Conservation (phyloP, 1,284 basidiomycete species). For the Melampsora americana region DNA sequence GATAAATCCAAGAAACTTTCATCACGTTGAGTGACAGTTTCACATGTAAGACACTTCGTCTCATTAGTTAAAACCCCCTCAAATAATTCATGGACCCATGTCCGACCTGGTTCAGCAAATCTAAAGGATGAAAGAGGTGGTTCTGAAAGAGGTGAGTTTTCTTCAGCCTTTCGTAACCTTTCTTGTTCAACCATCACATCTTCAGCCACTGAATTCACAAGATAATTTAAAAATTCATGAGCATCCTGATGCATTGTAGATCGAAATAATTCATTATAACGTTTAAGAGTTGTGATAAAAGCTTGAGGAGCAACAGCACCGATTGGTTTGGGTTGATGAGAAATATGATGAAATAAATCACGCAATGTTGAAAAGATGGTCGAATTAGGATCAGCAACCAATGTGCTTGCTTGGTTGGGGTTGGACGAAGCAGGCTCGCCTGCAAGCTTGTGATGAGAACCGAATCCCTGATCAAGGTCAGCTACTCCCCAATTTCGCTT, state of each 20-base stretch:
- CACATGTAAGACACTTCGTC: conserved; percentile 93
- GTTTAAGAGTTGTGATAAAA: conserved; percentile 83
- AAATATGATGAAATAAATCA: conserved; percentile 80
- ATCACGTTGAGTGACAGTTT: conserved; percentile 91
- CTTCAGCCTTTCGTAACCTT: conserved; percentile 4
- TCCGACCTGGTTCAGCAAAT: conserved; percentile 58
- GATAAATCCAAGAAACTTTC: conserved; percentile 95
- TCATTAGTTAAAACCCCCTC: conserved; percentile 92
- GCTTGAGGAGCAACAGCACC: conserved; percentile 81
- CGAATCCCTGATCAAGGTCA: conserved; percentile 38
- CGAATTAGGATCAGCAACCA: conserved; percentile 53
- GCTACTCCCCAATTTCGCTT: conserved; percentile 42
- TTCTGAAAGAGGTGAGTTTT: conserved; percentile 45
- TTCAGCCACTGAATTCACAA: conserved; percentile 88
- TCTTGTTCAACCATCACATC: conserved; percentile 61
- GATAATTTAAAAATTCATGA: conserved; percentile 84
- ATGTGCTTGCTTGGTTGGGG: background rate
- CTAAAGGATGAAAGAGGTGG: conserved; percentile 28
- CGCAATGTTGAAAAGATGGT: conserved; percentile 84
- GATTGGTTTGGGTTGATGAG: conserved; percentile 58
- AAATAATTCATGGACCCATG: conserved; percentile 85
- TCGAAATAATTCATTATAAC: conserved; percentile 80
- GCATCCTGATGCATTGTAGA: conserved; percentile 67
- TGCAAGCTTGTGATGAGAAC: background rate
- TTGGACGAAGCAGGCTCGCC: background rate